phyloP scores from a whole-genome alignment of 2,329 filamentous ascomycete genomes.

The Volutella citrinella region DNA sequence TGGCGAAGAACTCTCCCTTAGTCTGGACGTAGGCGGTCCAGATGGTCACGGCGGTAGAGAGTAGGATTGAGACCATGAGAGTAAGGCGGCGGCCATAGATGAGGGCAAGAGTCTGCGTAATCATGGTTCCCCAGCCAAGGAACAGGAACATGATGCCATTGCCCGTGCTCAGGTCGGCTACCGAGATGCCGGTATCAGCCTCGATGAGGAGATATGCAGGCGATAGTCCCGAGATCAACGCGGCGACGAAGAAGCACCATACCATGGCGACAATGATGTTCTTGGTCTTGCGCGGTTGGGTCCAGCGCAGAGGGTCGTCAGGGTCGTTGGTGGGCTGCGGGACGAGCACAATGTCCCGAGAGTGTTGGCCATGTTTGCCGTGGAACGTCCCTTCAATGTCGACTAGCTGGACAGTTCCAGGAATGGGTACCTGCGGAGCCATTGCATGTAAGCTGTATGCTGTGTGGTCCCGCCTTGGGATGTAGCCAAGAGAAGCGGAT shows the following conservation, averaged over 20 bases:
- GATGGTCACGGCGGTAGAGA: slow-evolving; percentile 14
- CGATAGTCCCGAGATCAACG: slow-evolving; percentile 21
- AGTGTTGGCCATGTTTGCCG: slow-evolving; percentile 15
- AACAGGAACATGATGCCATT: slow-evolving; percentile 21
- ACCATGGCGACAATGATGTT: slow-evolving; percentile 21
- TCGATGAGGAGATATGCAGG: slow-evolving; percentile 23
- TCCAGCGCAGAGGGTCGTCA: slow-evolving; percentile 22
- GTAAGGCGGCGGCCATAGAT: slow-evolving; percentile 15
- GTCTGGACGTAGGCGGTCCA: slow-evolving; percentile 21
- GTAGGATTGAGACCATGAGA: slow-evolving; percentile 15
- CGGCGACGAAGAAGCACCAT: slow-evolving; percentile 24
- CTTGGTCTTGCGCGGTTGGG: slow-evolving; percentile 13
- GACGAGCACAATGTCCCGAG: slow-evolving; percentile 19
- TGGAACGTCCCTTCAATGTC: slow-evolving; percentile 15
- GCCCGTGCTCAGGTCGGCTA: slow-evolving; percentile 22
- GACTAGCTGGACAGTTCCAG: slow-evolving; percentile 20
- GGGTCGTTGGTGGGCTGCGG: slow-evolving; percentile 22
- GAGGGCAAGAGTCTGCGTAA: slow-evolving; percentile 18
- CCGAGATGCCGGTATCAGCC: slow-evolving; percentile 21
- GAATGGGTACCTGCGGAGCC: slow-evolving; percentile 11
- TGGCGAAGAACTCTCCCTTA: slow-evolving; percentile 21
- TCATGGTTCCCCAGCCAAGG: slow-evolving; percentile 21
- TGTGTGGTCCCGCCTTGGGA: not conserved
- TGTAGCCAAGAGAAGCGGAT: too few relatives aligned
- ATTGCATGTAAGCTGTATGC: too few relatives aligned